phyloP scores from a whole-genome alignment of 148 eudicot species.

The Amaranthus hypochondriacus region DNA sequence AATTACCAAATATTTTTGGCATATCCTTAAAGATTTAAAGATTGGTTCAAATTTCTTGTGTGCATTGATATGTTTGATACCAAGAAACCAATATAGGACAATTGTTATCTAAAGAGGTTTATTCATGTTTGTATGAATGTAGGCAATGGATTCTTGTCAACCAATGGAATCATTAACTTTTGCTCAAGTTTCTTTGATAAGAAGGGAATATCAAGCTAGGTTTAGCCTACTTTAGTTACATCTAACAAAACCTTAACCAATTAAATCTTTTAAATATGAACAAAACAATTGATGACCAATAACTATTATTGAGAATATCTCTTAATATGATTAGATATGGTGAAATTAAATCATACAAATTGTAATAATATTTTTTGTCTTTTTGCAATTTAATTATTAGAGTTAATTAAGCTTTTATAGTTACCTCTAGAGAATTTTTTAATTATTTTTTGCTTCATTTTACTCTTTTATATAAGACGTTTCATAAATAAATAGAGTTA shows the following conservation, averaged over 20 bases:
- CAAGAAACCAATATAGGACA: slow-evolving; percentile 3
- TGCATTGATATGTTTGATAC: slow-evolving; percentile 5
- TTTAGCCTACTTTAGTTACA: not conserved
- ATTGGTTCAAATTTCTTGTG: slow-evolving; percentile 4
- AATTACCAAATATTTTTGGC: slow-evolving; percentile 3
- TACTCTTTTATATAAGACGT: too few relatives aligned
- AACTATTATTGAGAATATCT: not conserved
- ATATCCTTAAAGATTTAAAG: slow-evolving; percentile 14
- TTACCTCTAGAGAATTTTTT: too few relatives aligned
- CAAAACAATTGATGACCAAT: not conserved
- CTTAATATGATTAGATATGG: not conserved
- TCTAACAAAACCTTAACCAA: not conserved
- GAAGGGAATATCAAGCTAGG: not conserved
- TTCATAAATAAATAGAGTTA: too few relatives aligned
- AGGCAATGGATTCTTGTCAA: slow-evolving; percentile 19
- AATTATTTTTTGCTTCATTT: too few relatives aligned
- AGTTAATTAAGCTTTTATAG: too few relatives aligned
- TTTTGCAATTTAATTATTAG: too few relatives aligned
- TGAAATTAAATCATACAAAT: not conserved
- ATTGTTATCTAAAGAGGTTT: not conserved
- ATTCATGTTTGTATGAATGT: slow-evolving; percentile 15
- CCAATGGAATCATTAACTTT: slow-evolving; percentile 3
- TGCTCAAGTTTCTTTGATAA: not conserved
- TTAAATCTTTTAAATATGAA: not conserved
- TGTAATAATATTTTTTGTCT: too few relatives aligned